Conservation (phyloP, 2,329 filamentous ascomycete genomes). For the Alternaria conjuncta region DNA sequence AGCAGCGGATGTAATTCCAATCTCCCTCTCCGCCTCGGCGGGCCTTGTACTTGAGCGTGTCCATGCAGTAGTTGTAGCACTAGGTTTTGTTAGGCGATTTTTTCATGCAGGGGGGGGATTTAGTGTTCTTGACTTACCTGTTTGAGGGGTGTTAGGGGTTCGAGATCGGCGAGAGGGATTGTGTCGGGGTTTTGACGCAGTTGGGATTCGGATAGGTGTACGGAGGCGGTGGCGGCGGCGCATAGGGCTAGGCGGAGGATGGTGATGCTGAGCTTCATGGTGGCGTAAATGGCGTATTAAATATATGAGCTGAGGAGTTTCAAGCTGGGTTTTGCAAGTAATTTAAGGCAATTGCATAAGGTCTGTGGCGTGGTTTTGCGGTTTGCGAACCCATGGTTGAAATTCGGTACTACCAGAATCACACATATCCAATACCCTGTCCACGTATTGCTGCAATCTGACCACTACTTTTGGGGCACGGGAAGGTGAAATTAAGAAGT, state of each 20-base stretch:
- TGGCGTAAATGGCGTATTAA: neutral
- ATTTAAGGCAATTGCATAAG: accelerated
- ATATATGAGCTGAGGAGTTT: neutral
- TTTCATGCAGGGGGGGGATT: neutral
- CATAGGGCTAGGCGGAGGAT: neutral
- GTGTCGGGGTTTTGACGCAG: neutral
- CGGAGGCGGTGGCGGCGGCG: neutral
- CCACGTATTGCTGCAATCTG: neutral
- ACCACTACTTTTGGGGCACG: neutral
- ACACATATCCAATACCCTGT: neutral
- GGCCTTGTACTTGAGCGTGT: neutral
- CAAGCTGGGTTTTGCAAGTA: neutral
- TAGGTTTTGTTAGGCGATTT: neutral
- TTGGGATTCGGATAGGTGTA: neutral
- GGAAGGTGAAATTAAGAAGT: neutral
- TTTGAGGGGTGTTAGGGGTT: neutral
- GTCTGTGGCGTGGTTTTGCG: neutral
- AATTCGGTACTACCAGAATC: neutral
- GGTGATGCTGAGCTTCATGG: neutral
- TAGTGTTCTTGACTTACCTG: neutral
- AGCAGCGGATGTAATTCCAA: neutral
- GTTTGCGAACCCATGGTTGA: neutral
- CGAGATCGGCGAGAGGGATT: neutral
- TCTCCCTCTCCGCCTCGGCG: neutral
- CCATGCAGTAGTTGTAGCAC: neutral